phyloP scores from a whole-genome alignment of 2,329 filamentous ascomycete genomes.

The Raffaelea albimanens region DNA sequence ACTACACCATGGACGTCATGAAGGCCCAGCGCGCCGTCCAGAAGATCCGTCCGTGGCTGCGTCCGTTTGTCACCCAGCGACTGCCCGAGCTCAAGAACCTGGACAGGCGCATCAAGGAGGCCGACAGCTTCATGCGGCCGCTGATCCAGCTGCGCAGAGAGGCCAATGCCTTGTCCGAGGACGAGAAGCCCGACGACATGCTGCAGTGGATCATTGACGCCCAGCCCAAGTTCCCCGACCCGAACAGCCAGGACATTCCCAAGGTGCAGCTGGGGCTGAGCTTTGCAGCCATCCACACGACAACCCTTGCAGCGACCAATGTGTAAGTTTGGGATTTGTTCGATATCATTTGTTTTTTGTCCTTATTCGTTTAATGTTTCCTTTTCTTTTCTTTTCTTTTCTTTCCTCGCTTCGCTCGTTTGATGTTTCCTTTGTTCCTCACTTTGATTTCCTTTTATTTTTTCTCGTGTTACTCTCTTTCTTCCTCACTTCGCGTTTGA shows the following conservation, averaged over 20 bases:
- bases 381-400: no score
- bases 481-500: no score
- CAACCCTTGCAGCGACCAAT: slow-evolving; percentile 33
- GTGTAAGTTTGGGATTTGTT: slow-evolving; percentile 15
- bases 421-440: no score
- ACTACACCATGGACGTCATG: slow-evolving; percentile 34
- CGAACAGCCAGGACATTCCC: slow-evolving; percentile 26
- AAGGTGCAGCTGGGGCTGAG: slow-evolving; percentile 31
- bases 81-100: slow-evolving; percentile 26
- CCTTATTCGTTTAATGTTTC: no score
- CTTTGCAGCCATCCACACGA: slow-evolving; percentile 44
- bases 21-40: slow-evolving; percentile 22
- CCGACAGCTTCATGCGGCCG: slow-evolving; percentile 25
- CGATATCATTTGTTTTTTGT: no score
- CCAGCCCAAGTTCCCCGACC: slow-evolving; percentile 22
- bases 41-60: slow-evolving; percentile 20
- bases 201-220: slow-evolving; percentile 36
- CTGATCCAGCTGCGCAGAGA: slow-evolving; percentile 10
- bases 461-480: no score
- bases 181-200: slow-evolving; percentile 27
- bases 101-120: slow-evolving; percentile 20
- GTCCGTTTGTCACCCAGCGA: slow-evolving; percentile 21
- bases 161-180: not conserved
- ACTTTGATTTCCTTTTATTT: no score
- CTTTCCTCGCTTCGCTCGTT: no score